phyloP scores from a whole-genome alignment of 306 rosid species.

The Dryas alaskensis region DNA sequence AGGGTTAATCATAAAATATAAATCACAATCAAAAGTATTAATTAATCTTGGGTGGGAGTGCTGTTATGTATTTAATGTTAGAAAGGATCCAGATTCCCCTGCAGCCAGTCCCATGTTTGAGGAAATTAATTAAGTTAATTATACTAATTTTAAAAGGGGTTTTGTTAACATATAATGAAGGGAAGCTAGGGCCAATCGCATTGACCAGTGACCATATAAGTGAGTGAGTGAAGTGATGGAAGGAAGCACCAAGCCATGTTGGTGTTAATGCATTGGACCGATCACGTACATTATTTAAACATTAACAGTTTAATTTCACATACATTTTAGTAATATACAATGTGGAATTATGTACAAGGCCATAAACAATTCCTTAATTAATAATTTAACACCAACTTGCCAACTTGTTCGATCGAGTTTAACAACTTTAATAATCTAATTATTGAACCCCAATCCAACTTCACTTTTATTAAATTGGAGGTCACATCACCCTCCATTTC shows the following conservation, averaged over 20 bases:
- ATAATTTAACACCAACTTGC: conserved; percentile 16
- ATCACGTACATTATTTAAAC: conserved; percentile 3
- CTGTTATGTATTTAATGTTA: not conserved
- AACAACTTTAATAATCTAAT: conserved; percentile 10
- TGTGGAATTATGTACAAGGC: not conserved
- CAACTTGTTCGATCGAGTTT: conserved; percentile 11
- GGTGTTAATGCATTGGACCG: conserved; percentile 39
- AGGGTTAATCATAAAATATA: not conserved
- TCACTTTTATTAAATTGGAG: conserved; percentile 11
- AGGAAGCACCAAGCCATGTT: conserved; percentile 35
- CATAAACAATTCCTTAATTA: not conserved
- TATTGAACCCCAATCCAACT: not conserved
- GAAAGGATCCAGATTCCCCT: conserved; percentile 16
- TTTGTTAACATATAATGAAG: not conserved
- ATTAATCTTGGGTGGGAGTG: not conserved
- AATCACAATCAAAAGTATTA: not conserved
- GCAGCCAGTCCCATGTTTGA: not conserved
- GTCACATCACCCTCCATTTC: conserved; percentile 30
- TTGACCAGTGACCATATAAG: conserved; percentile 5
- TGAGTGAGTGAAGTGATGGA: conserved; percentile 20
- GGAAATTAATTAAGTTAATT: conserved; percentile 1
- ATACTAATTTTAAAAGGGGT: not conserved
- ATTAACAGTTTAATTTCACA: not conserved
- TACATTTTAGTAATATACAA: not conserved
- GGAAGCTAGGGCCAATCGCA: conserved; percentile 7